A percentile compares a stretch with the other conserved stretches of the same genome.
These are phyloP conservation scores for Avena eriantha DNA, from an alignment of 176 grass and related monocot genomes.

Conservation along the genomic window DNA sequence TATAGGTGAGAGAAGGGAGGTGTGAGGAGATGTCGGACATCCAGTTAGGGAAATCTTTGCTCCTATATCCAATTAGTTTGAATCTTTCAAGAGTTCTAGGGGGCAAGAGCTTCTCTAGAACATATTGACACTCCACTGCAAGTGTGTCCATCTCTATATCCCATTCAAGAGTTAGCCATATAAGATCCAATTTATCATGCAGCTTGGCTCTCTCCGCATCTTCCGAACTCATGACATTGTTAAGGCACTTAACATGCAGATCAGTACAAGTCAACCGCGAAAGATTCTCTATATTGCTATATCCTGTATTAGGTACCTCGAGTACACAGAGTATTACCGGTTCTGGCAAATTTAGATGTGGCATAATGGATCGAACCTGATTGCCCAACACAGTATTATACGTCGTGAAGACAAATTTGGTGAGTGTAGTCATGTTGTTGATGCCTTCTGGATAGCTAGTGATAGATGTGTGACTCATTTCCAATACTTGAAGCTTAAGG, in stretches of 20 bases:
- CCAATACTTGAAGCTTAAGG: not conserved
- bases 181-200: not conserved
- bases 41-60: not conserved
- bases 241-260: not conserved
- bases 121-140: not conserved
- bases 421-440: not conserved
- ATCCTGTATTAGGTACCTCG: not conserved
- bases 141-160: too few relatives aligned
- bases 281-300: not conserved
- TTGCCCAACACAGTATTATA: too few relatives aligned
- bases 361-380: too few relatives aligned
- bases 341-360: not conserved
- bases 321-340: not conserved
- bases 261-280: not conserved
- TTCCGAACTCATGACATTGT: not conserved
- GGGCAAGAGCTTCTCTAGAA: not conserved
- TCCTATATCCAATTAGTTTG: accelerated
- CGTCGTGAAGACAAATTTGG: not conserved
- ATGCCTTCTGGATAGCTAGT: too few relatives aligned
- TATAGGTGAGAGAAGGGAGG: not conserved
- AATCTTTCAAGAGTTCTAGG: not conserved
- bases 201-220: not conserved
- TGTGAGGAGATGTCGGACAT: not conserved
- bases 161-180: not conserved
- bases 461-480: too few relatives aligned